Base-by-base conservation (phyloP, 2,329 filamentous ascomycete species). In the Zymoseptoria tritici region DNA sequence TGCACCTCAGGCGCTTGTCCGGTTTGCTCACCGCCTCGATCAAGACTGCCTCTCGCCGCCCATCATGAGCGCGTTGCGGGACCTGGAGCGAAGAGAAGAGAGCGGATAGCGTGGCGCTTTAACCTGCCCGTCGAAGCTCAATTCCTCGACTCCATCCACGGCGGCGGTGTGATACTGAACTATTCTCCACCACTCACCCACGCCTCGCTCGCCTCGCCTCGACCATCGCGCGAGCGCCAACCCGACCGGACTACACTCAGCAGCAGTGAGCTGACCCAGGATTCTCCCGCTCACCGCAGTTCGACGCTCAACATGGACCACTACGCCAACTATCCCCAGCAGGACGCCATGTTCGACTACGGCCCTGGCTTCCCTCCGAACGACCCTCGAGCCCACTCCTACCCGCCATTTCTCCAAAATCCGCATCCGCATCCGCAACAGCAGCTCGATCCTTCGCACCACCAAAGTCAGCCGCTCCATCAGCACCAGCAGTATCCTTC, bases 341-440 rank as follows among this genome's bases (percentile, higher is more conserved):
- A 75, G 62, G 75, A 77, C 65, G 69, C 66, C 65, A 68, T 75
- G 57, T 73, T 78, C 68, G 74, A 70, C 65, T 77, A 76, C 63
- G 75, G 73, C 64, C 49, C 71, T 31, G 66, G 63, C 62, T 75
- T 74, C 60, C 64, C 71, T 46, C 67, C 54, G 75, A 70, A 69
- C 52, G 67, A 71, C 58, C 67, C 64, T 58, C 69, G 62, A 56
- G 59, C 68, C n/a, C 61, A 68, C 36, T 60, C 67, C 49, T 70
- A 69, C 54, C 66, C 70, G 57, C 64, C 65, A 29, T 67, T 66
- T 61, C 20, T 53, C 42, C 52, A 58, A 36, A 66, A 69, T 59
- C 66, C 61, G 9, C 61, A 66, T 59, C 66, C 60, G 11, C 61
- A 66, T 7, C 61, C 55, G 29, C 58, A 58, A 42, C 54, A 53